These are phyloP conservation scores for Fusarium pseudoanthophilum DNA, from an alignment of 2,329 filamentous ascomycete genomes.

Conservation along the genomic window DNA sequence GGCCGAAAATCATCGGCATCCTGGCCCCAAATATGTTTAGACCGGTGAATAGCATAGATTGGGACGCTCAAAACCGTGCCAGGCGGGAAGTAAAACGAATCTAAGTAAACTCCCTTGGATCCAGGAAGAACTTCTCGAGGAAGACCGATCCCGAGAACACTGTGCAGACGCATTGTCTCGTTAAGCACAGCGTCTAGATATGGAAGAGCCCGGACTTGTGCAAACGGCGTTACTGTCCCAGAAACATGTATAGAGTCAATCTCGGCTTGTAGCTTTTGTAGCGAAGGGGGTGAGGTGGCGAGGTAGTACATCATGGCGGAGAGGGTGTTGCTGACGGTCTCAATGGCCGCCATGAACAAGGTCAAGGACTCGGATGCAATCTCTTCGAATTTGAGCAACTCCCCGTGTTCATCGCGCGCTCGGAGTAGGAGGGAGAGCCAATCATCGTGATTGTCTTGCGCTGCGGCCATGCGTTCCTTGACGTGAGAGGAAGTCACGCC, in stretches of 20 bases:
- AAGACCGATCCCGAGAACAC: background rate
- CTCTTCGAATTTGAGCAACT: background rate
- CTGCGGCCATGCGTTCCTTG: background rate
- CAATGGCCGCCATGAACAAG: background rate
- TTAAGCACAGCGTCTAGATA: constrained; percentile 5
- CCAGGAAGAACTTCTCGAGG: background rate
- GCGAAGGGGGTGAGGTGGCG: background rate
- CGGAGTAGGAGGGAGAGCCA: background rate
- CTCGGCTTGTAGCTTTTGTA: background rate
- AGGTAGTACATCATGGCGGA: background rate
- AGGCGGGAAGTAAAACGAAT: background rate
- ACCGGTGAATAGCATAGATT: background rate
- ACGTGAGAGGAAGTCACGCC: background rate
- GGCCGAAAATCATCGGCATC: background rate
- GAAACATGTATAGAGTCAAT: background rate
- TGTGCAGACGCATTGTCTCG: background rate
- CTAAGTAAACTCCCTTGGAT: background rate
- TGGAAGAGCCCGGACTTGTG: background rate
- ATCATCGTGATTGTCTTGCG: background rate
- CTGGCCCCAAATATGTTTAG: background rate
- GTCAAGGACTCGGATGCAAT: background rate
- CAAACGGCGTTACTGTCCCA: background rate
- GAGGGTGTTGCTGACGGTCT: background rate
- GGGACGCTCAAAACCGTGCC: background rate
- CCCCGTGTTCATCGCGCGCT: background rate